Conservation (phyloP, 1,139 yeast species). For the Blastobotrys elegans region DNA sequence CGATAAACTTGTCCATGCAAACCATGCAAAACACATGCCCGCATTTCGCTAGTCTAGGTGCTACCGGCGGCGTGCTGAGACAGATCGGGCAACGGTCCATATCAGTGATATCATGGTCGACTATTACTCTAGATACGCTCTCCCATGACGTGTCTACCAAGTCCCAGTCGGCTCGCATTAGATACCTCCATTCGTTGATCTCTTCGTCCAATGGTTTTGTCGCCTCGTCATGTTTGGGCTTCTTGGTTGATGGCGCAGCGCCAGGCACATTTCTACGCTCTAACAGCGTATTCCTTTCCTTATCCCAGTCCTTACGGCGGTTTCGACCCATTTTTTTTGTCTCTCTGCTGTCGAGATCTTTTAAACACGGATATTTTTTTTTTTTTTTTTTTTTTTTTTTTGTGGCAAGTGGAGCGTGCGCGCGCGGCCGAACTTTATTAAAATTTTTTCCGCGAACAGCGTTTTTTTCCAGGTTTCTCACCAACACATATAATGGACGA, state of each 20-base stretch:
- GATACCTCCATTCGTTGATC: slow-evolving; percentile 12
- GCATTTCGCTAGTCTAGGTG: slow-evolving; percentile 17
- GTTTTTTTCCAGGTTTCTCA: slow-evolving; percentile 3
- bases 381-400: background rate
- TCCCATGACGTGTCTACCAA: slow-evolving; percentile 11
- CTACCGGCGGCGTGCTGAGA: slow-evolving; percentile 18
- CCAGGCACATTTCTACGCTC: slow-evolving; percentile 6
- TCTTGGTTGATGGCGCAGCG: background rate
- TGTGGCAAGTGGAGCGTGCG: background rate
- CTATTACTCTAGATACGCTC: slow-evolving; percentile 13
- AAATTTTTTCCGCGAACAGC: background rate
- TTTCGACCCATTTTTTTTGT: slow-evolving; percentile 5
- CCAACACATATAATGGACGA: slow-evolving; percentile 1
- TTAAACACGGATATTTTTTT: background rate
- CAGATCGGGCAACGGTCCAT: slow-evolving; percentile 20
- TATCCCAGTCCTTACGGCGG: slow-evolving; percentile 9
- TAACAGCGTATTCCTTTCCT: slow-evolving; percentile 7
- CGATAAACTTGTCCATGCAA: slow-evolving; percentile 14
- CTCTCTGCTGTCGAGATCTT: background rate
- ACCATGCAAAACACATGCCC: slow-evolving; percentile 18
- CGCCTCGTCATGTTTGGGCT: background rate
- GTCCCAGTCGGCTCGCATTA: slow-evolving; percentile 8
- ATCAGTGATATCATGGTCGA: slow-evolving; percentile 16
- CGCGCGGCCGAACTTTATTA: too few relatives aligned
- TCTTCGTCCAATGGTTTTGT: slow-evolving; percentile 3